Evolutionary conservation across 2,329 filamentous ascomycete species (phyloP).

Genomic region (Nigrospora sphaerica): DNA sequence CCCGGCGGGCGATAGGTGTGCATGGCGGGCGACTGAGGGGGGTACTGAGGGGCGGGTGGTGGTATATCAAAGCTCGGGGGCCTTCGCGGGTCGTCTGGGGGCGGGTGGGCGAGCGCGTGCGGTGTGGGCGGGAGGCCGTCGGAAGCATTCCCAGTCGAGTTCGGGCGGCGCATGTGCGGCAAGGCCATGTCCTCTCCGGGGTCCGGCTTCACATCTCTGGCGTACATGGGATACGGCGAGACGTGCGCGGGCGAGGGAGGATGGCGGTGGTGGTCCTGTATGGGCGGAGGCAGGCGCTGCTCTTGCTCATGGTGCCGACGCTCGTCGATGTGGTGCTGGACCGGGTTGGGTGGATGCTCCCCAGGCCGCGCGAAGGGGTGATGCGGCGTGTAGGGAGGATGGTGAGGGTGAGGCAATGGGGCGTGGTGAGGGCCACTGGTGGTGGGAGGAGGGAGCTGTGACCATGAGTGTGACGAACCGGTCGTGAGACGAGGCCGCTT

Average conservation of each 20-base stretch:
- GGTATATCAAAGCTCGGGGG: constrained; percentile 45
- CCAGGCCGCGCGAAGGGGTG: constrained; percentile 28
- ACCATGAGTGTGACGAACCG: constrained; percentile 38
- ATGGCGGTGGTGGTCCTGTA: constrained; percentile 45
- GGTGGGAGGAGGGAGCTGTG: constrained; percentile 39
- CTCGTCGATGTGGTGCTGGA: constrained; percentile 42
- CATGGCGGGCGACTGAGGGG: constrained; percentile 34
- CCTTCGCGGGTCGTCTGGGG: constrained; percentile 38
- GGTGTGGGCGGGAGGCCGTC: constrained; percentile 27
- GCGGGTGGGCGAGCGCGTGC: constrained; percentile 25
- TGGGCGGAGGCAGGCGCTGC: constrained; percentile 35
- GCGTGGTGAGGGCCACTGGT: constrained; percentile 28
- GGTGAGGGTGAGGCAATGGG: constrained; percentile 30
- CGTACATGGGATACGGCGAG: constrained; percentile 32
- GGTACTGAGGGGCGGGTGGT: constrained; percentile 12
- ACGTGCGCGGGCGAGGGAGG: constrained; percentile 38
- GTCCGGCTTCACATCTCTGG: constrained; percentile 52
- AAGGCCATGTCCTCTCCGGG: constrained; percentile 36
- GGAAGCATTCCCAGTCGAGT: constrained; percentile 37
- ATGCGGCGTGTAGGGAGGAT: constrained; percentile 20
- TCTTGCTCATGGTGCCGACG: constrained; percentile 52
- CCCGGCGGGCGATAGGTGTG: constrained; percentile 15
- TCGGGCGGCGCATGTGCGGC: constrained; percentile 40
- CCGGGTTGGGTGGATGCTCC: constrained; percentile 29
- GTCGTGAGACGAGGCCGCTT: constrained; percentile 52